Percentiles rank a stretch among this genome's conserved stretches.
These are phyloP conservation scores for Aspergillus alliaceus DNA, from an alignment of 2,329 filamentous ascomycete genomes.

Conservation along the genomic window DNA sequence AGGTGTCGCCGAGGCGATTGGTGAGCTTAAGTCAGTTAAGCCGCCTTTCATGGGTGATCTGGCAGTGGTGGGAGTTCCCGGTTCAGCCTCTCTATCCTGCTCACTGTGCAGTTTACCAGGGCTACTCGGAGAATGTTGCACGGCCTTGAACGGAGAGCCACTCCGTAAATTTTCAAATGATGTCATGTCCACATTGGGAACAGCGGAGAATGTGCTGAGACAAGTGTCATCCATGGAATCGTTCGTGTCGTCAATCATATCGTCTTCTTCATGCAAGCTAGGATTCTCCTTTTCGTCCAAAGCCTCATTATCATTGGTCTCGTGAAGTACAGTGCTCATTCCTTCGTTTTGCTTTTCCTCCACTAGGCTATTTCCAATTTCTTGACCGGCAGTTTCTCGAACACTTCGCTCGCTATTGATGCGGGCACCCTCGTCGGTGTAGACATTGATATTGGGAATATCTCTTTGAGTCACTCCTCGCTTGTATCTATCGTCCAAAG, in stretches of 20 bases:
- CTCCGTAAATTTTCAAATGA: conserved; percentile 70
- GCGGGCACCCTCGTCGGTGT: conserved; percentile 28
- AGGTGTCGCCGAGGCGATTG: conserved; percentile 47
- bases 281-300: conserved; percentile 23
- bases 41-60: conserved; percentile 31
- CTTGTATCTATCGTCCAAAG: conserved; percentile 23
- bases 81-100: conserved; percentile 19
- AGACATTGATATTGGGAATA: conserved; percentile 24
- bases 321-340: conserved; percentile 42
- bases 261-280: conserved; percentile 24
- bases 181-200: conserved; percentile 75
- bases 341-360: conserved; percentile 42
- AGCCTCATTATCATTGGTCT: conserved; percentile 19
- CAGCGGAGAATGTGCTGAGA: conserved; percentile 85
- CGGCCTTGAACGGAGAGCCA: conserved; percentile 59
- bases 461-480: conserved; percentile 26
- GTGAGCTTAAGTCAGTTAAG: conserved; percentile 35
- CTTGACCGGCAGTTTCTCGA: conserved; percentile 9
- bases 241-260: conserved; percentile 31
- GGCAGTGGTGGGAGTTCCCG: conserved; percentile 51
- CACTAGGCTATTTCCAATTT: conserved; percentile 37
- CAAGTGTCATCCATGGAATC: conserved; percentile 46
- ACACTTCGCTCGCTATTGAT: conserved; percentile 20
- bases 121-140: conserved; percentile 41
- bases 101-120: conserved; percentile 31